Base-by-base conservation (phyloP, 1,284 basidiomycete species). In the Ceratobasidium papillatum region DNA sequence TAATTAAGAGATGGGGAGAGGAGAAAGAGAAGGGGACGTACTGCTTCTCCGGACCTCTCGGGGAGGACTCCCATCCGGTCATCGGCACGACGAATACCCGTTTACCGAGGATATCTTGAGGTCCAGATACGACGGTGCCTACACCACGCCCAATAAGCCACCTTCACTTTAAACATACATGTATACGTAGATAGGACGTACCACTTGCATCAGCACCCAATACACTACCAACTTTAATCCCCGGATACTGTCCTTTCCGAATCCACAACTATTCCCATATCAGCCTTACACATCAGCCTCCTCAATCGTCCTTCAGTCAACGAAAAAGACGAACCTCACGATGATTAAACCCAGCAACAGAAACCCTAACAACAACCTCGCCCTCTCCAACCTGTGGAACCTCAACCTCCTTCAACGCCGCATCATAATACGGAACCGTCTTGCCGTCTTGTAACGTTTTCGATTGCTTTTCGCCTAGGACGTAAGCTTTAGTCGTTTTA, bases 151-250 rank as follows among this genome's bases (percentile, higher is more conserved):
- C 36, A 22, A 34, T 17, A n/a, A 19, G 54, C 30, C 43, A 14
- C 47, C 59, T 19, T 36, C 36, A 32, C 32, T 54, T 27, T 25
- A 25, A 49, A 30, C 9, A 58, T 12, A 22, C 38, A n/a, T 51
- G 1, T 63, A 7, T 14, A 41, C 7, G 7, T 41, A 41, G 38
- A 41, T 36, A 17, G n/a, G 22, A 45, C 22, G 54, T 63, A 89
- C 92, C 92, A 79, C 90, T 91, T 47, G 89, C 92, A 79, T 95
- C 93, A 62, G 89, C 86, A 12, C 93, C 93, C 41, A 93, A 85
- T 0, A 88, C 85, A 64, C 85, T 86, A 1, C 89, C 90, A 63
- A 87, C 83, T 1, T 82, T 82, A 49, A 94, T 89, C 4, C 85
- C 84, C 0, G 93, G 93, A 78, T 95, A 94, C 77, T 85, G 82